Evolutionary conservation across 495 filamentous ascomycete species (phyloP), one percentile per base, ranked within the genome.

Genomic region (Annulohypoxylon maeteangense): DNA sequence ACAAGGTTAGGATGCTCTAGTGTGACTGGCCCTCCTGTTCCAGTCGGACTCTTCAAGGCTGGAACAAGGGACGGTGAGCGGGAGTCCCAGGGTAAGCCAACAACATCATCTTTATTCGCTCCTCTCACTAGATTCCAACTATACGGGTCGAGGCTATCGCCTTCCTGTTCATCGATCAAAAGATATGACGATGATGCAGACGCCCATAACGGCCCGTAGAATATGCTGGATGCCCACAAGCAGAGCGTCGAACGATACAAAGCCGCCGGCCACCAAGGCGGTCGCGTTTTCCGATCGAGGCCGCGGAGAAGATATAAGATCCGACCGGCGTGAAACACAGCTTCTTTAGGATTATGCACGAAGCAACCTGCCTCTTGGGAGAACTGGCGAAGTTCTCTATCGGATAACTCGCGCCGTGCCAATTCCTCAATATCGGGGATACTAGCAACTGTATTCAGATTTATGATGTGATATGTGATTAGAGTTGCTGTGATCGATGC

Each of bases 191-290:
- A 34, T 11, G 36, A 34, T 7, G 40, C 6, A 0, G 29, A n/a
- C 5, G 51, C 47, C 62, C 62, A 65, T 14, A 38, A 27, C n/a
- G 27, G 18, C 20, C 62, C 62, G 18, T 50, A 65, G 3, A 65
- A 65, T 47, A 65, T 11, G 40, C 62, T 65, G 18, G 38, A 32
- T 32, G 51, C 62, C 62, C 62, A 65, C 11, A 65, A 16, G 23
- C 27, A 55, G 27, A 65, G 62, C 4, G 51, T 56, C 14, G 40
- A 38, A 25, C 62, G 62, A 27, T 65, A 65, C 18, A 65, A 50
- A 44, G 40, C 62, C 14, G 62, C 51, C 5, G 62, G 51, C 62
- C 62, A 65, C 62, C 62, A 65, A 10, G 62, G 51, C 1, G 62
- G 62, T 2, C 62, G 50, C 4, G 36, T 34, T 56, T 65, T 65